Conservation (phyloP, 352 stramenopile species). For the Globisporangium radiosum region DNA sequence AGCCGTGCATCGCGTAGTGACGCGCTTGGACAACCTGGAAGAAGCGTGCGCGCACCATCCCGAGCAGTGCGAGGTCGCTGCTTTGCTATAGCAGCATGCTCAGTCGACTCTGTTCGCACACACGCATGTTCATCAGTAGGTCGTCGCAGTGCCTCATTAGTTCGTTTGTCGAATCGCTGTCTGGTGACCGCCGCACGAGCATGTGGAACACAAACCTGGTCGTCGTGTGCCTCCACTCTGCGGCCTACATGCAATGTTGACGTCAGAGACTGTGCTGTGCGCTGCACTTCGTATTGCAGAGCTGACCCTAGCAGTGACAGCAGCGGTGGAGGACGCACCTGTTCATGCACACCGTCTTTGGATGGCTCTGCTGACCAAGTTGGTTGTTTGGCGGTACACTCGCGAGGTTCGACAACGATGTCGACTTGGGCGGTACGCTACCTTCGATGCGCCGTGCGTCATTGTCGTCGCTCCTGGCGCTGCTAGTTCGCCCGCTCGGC, state of each 20-base stretch:
- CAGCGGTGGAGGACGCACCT: not conserved
- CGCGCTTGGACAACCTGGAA: not conserved
- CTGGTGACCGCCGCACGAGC: not conserved
- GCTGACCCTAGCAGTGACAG: no score
- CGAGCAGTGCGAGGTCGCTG: constrained; percentile 44
- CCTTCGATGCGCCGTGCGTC: constrained; percentile 2
- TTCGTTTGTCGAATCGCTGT: not conserved
- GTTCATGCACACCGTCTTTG: constrained; percentile 5
- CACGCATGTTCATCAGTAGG: not conserved
- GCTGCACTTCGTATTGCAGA: no score
- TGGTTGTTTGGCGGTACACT: constrained; percentile 11
- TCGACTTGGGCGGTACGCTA: not conserved
- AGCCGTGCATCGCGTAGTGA: constrained; percentile 2
- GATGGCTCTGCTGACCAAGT: constrained; percentile 4
- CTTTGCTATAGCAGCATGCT: constrained; percentile 16
- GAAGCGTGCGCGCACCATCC: constrained; percentile 22
- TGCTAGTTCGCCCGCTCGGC: constrained; percentile 4
- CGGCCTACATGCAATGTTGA: constrained; percentile 16
- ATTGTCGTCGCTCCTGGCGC: constrained; percentile 8
- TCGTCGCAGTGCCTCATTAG: not conserved
- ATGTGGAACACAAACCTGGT: constrained; percentile 12
- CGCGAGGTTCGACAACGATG: not conserved
- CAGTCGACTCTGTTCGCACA: not conserved
- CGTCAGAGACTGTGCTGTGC: not conserved
- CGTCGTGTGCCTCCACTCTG: constrained; percentile 46